A percentile compares a stretch with the other conserved stretches of the same genome.
Conservation (phyloP, 1,139 yeast species). For the Candida glucosophila region DNA sequence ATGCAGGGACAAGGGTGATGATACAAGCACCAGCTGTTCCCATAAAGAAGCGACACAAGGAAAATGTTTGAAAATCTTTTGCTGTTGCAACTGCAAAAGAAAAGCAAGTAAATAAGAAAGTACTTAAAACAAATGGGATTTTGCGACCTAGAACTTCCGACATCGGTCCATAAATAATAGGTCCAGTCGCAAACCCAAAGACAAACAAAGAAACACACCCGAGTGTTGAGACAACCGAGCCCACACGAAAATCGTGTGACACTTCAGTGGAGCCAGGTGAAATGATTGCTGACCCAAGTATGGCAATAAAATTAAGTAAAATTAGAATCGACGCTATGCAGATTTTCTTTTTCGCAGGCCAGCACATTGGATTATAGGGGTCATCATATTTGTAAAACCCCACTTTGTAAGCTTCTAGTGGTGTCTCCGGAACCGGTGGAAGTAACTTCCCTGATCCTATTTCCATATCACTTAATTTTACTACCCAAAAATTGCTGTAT, state of each 20-base stretch:
- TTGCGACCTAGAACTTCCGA: conserved; percentile 71
- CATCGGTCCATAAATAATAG: conserved; percentile 72
- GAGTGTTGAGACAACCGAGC: conserved; percentile 18
- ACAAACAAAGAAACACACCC: conserved; percentile 68
- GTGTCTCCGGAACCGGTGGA: too few species aligned
- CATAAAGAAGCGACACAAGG: conserved; percentile 66
- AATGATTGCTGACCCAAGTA: not conserved
- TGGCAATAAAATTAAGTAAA: too few species aligned
- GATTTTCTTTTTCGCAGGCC: too few species aligned
- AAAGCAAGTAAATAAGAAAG: conserved; percentile 50
- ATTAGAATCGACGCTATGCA: too few species aligned
- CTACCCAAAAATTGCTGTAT: too few species aligned
- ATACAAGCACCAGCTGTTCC: conserved; percentile 80
- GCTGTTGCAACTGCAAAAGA: conserved; percentile 68
- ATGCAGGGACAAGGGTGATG: conserved; percentile 74
- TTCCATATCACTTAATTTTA: too few species aligned
- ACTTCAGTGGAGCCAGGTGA: conserved; percentile 3
- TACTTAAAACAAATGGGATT: conserved; percentile 43
- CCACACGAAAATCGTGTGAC: conserved; percentile 3
- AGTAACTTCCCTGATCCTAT: too few species aligned
- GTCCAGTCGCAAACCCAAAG: conserved; percentile 77
- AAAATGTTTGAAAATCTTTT: conserved; percentile 60
- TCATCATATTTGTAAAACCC: too few species aligned
- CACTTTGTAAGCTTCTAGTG: too few species aligned
- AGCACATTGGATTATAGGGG: too few species aligned